Base-by-base conservation (phyloP, 2,329 filamentous ascomycete genomes). In the Botrytis porri region DNA sequence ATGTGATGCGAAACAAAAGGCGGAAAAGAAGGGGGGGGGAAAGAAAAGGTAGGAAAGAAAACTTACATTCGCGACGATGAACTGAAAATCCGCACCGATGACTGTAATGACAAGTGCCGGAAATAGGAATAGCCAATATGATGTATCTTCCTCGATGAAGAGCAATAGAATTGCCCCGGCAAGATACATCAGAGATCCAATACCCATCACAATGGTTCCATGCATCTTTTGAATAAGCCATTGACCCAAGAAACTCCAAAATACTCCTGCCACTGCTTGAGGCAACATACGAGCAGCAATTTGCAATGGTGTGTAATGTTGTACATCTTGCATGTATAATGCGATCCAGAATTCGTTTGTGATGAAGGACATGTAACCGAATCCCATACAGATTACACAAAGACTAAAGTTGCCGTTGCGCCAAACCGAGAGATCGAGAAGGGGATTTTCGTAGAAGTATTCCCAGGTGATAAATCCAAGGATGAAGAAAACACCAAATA, bases 61-160 rank as follows among this genome's bases (percentile, higher is more conserved):
- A 81, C 86, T 77, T 79, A 89, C 87, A 77, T 93, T 92, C 5
- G 88, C 87, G 35, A 92, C 90, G 74, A 92, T 91, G 80, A 92
- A 92, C 73, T 92, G 87, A 48, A 93, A 86, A 78, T 92, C 91
- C 0, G 89, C 89, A 1, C 90, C 90, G 6, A 91, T 82, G 1
- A 92, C 90, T 35, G 86, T 86, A 39, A 92, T 80, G 25, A 89
- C 81, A 57, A 92, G 81, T 0, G 86, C 85, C 0, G 90, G 89
- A 78, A 92, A 92, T 9, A 87, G 84, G 74, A 90, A 88, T 0
- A 86, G 86, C 90, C 90, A 93, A 79, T 92, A 92, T 29, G 83
- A 85, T 72, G 85, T 85, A 16, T 86, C 83, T 1, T 84, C 79
- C 57, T 83, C 81, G 77, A 90, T 88, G 66, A 91, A 84, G 0